phyloP scores from a whole-genome alignment of 441 rosid species.

The Sinapis alba region DNA sequence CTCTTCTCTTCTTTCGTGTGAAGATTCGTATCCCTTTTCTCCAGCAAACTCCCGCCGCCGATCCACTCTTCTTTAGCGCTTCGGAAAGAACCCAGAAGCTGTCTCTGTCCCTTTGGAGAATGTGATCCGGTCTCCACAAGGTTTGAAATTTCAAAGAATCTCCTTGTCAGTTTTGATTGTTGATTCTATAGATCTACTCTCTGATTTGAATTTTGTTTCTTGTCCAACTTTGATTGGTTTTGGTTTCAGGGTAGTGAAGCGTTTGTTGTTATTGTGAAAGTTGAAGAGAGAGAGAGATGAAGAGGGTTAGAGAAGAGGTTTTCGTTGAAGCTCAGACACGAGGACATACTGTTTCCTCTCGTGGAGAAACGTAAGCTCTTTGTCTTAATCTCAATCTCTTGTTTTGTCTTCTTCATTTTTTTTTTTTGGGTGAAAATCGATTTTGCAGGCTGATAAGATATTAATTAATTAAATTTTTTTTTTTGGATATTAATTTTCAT shows the following conservation, averaged over 20 bases:
- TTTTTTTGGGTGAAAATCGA: not conserved
- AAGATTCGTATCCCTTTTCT: conserved; percentile 28
- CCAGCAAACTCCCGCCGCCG: conserved; percentile 27
- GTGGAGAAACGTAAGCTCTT: conserved; percentile 73
- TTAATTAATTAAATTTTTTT: not conserved
- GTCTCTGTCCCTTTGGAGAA: not conserved
- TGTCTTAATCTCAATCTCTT: not conserved
- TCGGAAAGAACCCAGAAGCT: not conserved
- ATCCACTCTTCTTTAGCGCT: no score
- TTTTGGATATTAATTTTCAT: not conserved
- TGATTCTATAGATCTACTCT: not conserved
- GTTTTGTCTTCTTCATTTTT: not conserved
- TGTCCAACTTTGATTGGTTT: not conserved
- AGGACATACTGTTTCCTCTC: conserved; percentile 64
- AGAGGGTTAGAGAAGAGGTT: conserved; percentile 84
- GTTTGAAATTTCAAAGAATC: conserved; percentile 13
- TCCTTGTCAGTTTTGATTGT: not conserved
- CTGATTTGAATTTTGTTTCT: not conserved
- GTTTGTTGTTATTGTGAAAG: not conserved
- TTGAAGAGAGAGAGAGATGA: conserved; percentile 47
- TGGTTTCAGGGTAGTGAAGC: conserved; percentile 17
- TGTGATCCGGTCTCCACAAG: conserved; percentile 31
- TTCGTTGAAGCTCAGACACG: conserved; percentile 64
- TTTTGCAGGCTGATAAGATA: not conserved
- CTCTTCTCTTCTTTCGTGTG: no score